Base-by-base conservation (phyloP, 495 filamentous ascomycete species). In the Neurospora sp. region DNA sequence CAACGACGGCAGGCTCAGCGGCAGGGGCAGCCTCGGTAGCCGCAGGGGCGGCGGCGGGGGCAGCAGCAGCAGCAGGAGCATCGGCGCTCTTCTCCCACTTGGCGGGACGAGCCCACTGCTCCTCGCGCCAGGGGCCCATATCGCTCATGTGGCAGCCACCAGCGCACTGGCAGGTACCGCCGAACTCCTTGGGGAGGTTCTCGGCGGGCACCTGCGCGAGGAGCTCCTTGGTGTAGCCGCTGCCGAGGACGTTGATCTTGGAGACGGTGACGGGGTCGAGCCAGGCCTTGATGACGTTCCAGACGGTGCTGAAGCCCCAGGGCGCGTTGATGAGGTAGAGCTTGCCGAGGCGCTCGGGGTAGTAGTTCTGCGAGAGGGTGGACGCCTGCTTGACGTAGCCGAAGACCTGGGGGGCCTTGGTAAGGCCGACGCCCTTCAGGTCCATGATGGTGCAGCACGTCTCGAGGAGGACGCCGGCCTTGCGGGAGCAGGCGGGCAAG, bases 361-460 rank as follows among this genome's bases (percentile, higher is more conserved):
- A 99, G 90, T 99, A 97, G 88, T 97, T 97, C 81, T 97, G 86
- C 75, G 91, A 90, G 82, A 98, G 87, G 73, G 83, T 83, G 59
- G 90, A 87, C 74, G 90, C 85, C 76, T 91, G 82, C 77, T 90
- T 80, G 82, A 97, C 80, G 81, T 96, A 89, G 73, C 86, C 79
- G 81, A 92, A 88, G 31, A 98, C 94, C 69, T 91, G 91, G 74
- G 87, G 86, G 48, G 92, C 89, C 81, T 91, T 96, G 72, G 84
- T 86, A 77, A 98, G 77, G 41, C 94, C 93, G 48, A 99, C 94
- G 48, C 95, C 94, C 84, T 97, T 97, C 74, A 97, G 84, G 82
- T 99, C 96, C 90, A 97, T 94, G 81, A 99, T 92, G 72, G 91
- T 93, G 87, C 96, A 99, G 85, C 93, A 98, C 41, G 96, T 99